Conservation (phyloP, 78 protist species). For the Cavenderia fasciculata region DNA sequence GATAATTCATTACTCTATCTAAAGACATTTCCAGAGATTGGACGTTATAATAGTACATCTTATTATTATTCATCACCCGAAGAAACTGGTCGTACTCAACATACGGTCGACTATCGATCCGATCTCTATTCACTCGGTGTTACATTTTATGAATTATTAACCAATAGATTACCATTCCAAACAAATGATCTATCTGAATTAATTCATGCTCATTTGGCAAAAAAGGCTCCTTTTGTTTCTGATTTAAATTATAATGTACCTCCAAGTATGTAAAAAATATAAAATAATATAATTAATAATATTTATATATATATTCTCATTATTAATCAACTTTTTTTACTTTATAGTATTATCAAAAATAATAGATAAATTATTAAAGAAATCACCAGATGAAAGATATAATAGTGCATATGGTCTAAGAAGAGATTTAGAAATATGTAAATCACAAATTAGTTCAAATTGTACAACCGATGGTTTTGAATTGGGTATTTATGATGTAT, state of each 20-base stretch:
- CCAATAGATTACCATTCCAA: conserved; percentile 64
- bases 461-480: conserved; percentile 19
- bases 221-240: conserved; percentile 28
- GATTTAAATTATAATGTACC: conserved; percentile 45
- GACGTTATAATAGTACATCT: conserved; percentile 23
- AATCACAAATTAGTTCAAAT: conserved; percentile 13
- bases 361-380: conserved; percentile 39
- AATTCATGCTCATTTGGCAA: conserved; percentile 54
- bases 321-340: not conserved
- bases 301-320: not conserved
- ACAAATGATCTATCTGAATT: conserved; percentile 51
- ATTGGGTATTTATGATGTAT: conserved; percentile 35
- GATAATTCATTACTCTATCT: conserved; percentile 1
- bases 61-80: conserved; percentile 65
- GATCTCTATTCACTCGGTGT: conserved; percentile 64
- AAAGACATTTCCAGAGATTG: conserved; percentile 43
- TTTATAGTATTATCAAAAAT: conserved; percentile 29
- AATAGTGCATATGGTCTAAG: conserved; percentile 53
- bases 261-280: not conserved
- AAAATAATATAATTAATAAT: not conserved
- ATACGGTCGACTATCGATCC: conserved; percentile 10
- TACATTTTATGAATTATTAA: conserved; percentile 45
- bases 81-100: conserved; percentile 64
- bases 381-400: conserved; percentile 72
- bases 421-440: conserved; percentile 55